These are phyloP conservation scores for Lepiota brunneoincarnata DNA, from an alignment of 768 basidiomycete genomes.

Conservation along the genomic window DNA sequence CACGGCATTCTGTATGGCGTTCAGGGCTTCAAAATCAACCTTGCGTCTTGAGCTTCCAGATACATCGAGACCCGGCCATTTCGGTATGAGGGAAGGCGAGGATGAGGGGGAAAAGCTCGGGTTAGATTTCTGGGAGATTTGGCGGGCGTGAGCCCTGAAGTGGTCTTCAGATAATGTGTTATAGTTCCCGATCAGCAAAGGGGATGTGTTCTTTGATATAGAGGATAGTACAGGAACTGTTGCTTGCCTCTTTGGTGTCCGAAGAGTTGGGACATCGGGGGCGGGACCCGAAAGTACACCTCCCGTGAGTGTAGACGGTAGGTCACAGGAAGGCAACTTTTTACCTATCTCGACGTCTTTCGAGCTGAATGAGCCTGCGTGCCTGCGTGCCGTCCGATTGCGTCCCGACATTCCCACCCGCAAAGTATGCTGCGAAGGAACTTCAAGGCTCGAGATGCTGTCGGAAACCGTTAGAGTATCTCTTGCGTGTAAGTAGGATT, in stretches of 20 bases:
- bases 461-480: conserved; percentile 16
- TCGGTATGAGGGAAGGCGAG: conserved; percentile 36
- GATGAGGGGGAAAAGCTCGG: conserved; percentile 31
- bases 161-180: conserved; percentile 7
- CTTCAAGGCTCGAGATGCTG: conserved; percentile 14
- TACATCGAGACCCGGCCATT: conserved; percentile 40
- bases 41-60: conserved; percentile 56
- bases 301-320: conserved; percentile 32
- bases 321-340: conserved; percentile 65
- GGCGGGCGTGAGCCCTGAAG: conserved; percentile 30
- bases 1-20: conserved; percentile 76
- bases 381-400: conserved; percentile 63
- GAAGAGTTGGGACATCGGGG: conserved; percentile 37
- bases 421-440: conserved; percentile 17
- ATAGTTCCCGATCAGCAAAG: not conserved
- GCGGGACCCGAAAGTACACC: conserved; percentile 33
- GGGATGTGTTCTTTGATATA: not conserved
- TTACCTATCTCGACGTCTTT: conserved; percentile 91
- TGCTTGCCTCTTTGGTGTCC: conserved; percentile 49
- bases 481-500: conserved; percentile 51
- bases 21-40: conserved; percentile 76
- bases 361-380: conserved; percentile 93
- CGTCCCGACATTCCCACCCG: conserved; percentile 22
- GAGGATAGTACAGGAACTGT: conserved; percentile 33
- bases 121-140: conserved; percentile 39